Evolutionary conservation across 2,329 filamentous ascomycete species (phyloP).

Genomic region (Huntiella savannae): DNA sequence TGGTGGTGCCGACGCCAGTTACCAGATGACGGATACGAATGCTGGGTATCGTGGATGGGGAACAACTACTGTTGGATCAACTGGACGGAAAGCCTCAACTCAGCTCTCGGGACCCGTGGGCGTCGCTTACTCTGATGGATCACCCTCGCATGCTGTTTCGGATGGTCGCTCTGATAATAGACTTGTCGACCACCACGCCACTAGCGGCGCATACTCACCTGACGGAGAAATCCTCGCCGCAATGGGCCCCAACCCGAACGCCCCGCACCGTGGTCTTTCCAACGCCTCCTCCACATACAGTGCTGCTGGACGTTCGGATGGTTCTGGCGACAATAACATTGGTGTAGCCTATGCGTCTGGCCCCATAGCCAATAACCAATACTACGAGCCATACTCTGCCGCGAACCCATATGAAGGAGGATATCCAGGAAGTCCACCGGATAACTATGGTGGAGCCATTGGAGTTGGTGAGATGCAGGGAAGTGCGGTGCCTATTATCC

Average conservation of each 20-base stretch:
- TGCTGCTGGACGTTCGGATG: constrained; percentile 54
- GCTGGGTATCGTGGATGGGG: constrained; percentile 92
- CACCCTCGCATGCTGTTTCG: constrained; percentile 45
- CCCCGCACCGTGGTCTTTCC: constrained; percentile 74
- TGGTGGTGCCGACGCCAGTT: constrained; percentile 31
- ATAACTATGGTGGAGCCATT: background rate
- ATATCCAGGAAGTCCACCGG: constrained; percentile 11
- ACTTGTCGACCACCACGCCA: constrained; percentile 24
- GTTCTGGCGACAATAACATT: constrained; percentile 33
- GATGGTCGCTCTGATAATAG: constrained; percentile 53
- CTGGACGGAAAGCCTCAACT: constrained; percentile 69
- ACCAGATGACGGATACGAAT: constrained; percentile 55
- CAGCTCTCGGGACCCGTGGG: constrained; percentile 60
- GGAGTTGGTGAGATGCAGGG: constrained; percentile 12
- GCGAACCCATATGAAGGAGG: constrained; percentile 9
- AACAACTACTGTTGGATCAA: constrained; percentile 41
- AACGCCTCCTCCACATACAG: constrained; percentile 96
- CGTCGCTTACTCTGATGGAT: constrained; percentile 47
- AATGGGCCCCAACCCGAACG: constrained; percentile 49
- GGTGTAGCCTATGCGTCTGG: constrained; percentile 28
- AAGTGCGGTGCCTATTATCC: constrained; percentile 45
- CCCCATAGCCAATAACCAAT: constrained; percentile 20
- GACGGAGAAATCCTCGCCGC: constrained; percentile 71
- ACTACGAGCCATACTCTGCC: constrained; percentile 22
- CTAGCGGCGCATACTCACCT: constrained; percentile 31